A percentile compares a stretch with the other conserved stretches of the same genome.
Conservation (phyloP, 2,329 filamentous ascomycete genomes). For the Chlorencoelia australis region DNA sequence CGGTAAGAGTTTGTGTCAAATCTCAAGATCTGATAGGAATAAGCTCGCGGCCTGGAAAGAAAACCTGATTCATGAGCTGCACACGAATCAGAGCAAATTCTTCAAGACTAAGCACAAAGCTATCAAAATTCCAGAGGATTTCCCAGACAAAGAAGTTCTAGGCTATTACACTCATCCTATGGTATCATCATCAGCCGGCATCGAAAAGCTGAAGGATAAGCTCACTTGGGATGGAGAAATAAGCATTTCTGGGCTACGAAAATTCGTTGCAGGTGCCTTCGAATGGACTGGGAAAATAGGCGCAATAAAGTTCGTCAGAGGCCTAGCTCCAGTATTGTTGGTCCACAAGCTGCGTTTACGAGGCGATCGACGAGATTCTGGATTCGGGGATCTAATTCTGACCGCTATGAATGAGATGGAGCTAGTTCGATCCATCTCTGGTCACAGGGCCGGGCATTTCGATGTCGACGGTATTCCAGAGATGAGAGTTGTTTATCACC, state of each 20-base stretch:
- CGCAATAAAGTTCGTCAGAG: conserved; percentile 74
- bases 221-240: conserved; percentile 54
- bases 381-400: conserved; percentile 27
- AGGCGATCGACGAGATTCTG: conserved; percentile 31
- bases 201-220: conserved; percentile 42
- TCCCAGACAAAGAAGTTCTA: conserved; percentile 70
- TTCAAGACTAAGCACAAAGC: conserved; percentile 70
- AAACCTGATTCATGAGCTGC: conserved; percentile 62
- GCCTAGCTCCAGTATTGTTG: conserved; percentile 68
- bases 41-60: conserved; percentile 63
- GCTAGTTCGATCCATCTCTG: conserved; percentile 57
- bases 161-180: conserved; percentile 82
- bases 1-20: conserved; percentile 60
- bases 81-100: conserved; percentile 71
- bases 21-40: conserved; percentile 48
- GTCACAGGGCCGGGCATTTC: conserved; percentile 56
- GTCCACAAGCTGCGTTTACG: conserved; percentile 43
- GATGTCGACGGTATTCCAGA: conserved; percentile 69
- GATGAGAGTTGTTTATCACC: conserved; percentile 68
- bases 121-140: conserved; percentile 66
- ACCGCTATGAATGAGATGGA: conserved; percentile 37
- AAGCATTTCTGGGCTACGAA: conserved; percentile 56
- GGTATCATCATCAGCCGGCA: conserved; percentile 53
- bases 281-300: conserved; percentile 75
- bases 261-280: conserved; percentile 70